Evolutionary conservation across 2,329 filamentous ascomycete genomes (phyloP).

Genomic region (Trichoderma endophyticum): DNA sequence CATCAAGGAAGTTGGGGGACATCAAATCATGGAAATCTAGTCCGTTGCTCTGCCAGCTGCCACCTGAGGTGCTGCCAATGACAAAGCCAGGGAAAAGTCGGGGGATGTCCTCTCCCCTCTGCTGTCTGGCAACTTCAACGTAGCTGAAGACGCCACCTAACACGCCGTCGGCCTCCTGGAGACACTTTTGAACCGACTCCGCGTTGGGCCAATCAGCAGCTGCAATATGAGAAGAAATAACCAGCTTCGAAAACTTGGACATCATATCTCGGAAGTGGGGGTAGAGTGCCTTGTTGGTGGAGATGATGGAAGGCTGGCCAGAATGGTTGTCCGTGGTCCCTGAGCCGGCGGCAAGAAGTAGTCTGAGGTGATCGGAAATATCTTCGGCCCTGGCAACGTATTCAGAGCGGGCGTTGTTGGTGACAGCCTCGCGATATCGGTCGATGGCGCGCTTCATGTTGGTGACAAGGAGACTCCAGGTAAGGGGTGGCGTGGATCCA

Average conservation of each 20-base stretch:
- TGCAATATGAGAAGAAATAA: constrained; percentile 95
- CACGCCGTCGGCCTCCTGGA: constrained; percentile 96
- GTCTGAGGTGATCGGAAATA: constrained; percentile 90
- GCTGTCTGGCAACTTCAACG: constrained; percentile 90
- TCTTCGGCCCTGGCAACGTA: constrained; percentile 95
- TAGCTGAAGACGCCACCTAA: constrained; percentile 92
- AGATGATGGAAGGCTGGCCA: constrained; percentile 98
- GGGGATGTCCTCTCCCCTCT: constrained; percentile 88
- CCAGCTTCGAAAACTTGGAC: constrained; percentile 99
- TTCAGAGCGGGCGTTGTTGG: constrained; percentile 76
- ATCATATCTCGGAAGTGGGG: constrained; percentile 99
- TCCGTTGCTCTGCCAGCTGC: constrained; percentile 80
- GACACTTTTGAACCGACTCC: constrained; percentile 90
- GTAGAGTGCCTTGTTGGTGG: constrained; percentile 93
- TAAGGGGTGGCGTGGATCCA: constrained; percentile 72
- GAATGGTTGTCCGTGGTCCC: constrained; percentile 98
- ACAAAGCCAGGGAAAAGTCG: constrained; percentile 93
- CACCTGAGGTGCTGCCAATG: constrained; percentile 76
- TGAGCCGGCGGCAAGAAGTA: constrained; percentile 91
- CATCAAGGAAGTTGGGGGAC: constrained; percentile 81
- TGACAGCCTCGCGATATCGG: constrained; percentile 85
- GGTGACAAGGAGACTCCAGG: constrained; percentile 84
- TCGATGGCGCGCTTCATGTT: constrained; percentile 93
- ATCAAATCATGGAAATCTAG: constrained; percentile 65
- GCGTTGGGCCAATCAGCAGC: constrained; percentile 92